Evolutionary conservation across 805 yeast species (phyloP).

Genomic region (Candida adriatica): DNA sequence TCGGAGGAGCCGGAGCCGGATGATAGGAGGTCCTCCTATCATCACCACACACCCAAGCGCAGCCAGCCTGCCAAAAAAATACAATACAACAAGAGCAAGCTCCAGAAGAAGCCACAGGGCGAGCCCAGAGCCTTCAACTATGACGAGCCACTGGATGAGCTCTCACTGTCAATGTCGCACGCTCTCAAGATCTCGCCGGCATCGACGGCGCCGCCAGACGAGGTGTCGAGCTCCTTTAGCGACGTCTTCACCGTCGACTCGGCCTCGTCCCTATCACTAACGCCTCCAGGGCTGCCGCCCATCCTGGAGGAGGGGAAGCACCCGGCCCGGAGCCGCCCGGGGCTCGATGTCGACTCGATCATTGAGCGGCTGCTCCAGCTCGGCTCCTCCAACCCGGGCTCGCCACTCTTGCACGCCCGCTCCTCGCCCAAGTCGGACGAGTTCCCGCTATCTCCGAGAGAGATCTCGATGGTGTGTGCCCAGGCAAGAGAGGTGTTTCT

Average conservation of each 20-base stretch:
- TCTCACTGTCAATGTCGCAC: conserved; percentile 28
- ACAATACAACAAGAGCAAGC: conserved; percentile 17
- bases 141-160: no score
- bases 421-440: conserved; percentile 16
- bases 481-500: conserved; percentile 83
- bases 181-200: conserved; percentile 19
- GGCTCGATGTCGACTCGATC: conserved; percentile 51
- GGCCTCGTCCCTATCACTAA: conserved; percentile 19
- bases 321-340: conserved; percentile 1
- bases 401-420: conserved; percentile 11
- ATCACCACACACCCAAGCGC: conserved; percentile 15
- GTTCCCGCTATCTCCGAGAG: conserved; percentile 30
- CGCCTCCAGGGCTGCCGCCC: conserved; percentile 22
- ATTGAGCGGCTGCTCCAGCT: conserved; percentile 48
- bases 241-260: conserved; percentile 22
- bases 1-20: conserved; percentile 38
- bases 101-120: conserved; percentile 11
- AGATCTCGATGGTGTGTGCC: conserved; percentile 78
- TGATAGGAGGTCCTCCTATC: conserved; percentile 41
- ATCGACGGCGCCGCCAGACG: conserved; percentile 11
- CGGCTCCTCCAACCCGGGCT: conserved; percentile 4
- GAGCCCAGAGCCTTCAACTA: conserved; percentile 14
- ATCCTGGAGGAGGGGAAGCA: conserved; percentile 18
- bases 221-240: conserved; percentile 23
- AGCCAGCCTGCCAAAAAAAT: conserved; percentile 13